Conservation (phyloP, 495 filamentous ascomycete species). For the Xylaria longipes region DNA sequence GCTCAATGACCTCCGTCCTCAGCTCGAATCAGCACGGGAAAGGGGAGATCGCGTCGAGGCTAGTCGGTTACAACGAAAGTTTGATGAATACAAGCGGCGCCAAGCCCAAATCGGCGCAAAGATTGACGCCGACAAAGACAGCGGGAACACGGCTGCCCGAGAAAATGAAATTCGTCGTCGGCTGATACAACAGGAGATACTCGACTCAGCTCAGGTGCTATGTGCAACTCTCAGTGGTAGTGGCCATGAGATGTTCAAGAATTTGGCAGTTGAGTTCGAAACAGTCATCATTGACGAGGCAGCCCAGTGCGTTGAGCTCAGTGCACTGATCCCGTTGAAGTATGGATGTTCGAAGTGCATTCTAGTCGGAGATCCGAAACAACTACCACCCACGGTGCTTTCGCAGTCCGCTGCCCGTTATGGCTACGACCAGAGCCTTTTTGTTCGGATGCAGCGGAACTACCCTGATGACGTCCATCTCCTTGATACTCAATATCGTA, state of each 20-base stretch:
- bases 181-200: slow-evolving; percentile 85
- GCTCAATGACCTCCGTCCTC: slow-evolving; percentile 68
- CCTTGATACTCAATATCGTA: slow-evolving; percentile 95
- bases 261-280: slow-evolving; percentile 93
- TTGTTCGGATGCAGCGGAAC: slow-evolving; percentile 96
- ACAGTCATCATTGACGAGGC: slow-evolving; percentile 98
- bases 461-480: slow-evolving; percentile 89
- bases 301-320: slow-evolving; percentile 96
- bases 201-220: slow-evolving; percentile 88
- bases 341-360: slow-evolving; percentile 98
- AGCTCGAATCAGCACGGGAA: slow-evolving; percentile 72
- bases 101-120: slow-evolving; percentile 72
- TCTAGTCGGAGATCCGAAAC: slow-evolving; percentile 96
- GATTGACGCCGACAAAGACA: slow-evolving; percentile 86
- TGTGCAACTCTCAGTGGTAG: slow-evolving; percentile 95
- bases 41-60: slow-evolving; percentile 62
- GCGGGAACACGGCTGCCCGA: slow-evolving; percentile 74
- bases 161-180: slow-evolving; percentile 86
- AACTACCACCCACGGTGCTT: slow-evolving; percentile 92
- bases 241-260: slow-evolving; percentile 97
- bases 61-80: slow-evolving; percentile 73
- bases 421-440: slow-evolving; percentile 96
- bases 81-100: slow-evolving; percentile 78
- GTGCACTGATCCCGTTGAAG: slow-evolving; percentile 94
- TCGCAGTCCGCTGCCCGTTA: slow-evolving; percentile 91